Evolutionary conservation across 1,139 yeast species (phyloP), one percentile per base, ranked within the genome.

Genomic region (Debaryomyces subglobosus): DNA sequence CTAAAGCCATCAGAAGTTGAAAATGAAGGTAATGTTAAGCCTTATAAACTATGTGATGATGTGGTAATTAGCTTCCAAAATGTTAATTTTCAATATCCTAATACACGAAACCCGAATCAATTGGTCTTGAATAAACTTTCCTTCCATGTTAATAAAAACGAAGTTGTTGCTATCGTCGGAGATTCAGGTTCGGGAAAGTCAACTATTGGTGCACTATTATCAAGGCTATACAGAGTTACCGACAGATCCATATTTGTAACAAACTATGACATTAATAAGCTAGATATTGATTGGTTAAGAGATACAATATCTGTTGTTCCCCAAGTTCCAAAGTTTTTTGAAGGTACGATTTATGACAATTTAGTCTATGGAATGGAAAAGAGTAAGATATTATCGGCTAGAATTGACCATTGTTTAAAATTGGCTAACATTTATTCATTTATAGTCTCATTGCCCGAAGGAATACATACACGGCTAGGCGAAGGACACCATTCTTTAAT

Each of bases 161-260:
- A 82, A 51, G 73, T 79, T 0, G 71, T 86, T 35, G 92, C 87
- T 1, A 64, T 89, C 4, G 79, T 84, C 10, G 96, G 96, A 1
- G 82, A 78, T 48, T 86, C 95, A 6, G 96, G 96, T 0, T 78
- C 85, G 20, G 96, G 96, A 0, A 89, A 89, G 65, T 85, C 94
- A 0, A 88, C 96, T 0, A 59, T 89, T 3, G 62, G 80, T 0
- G 72, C 78, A 2, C 59, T 89, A 7, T 54, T 88, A 0, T 67
- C 82, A 3, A 72, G 87, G 42, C 65, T 89, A 7, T 82, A 81
- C 56, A 65, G 63, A 4, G 67, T 71, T 6, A 60, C 68, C 2
- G 55, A 64, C 0, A 69, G 77, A 8, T 56, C 61, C 0, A 65
- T 82, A 1, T 45, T 57, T 61, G 33, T 81, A 59, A 58, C 77